These are phyloP conservation scores for Aspergillus costaricaensis DNA, from an alignment of 2,329 filamentous ascomycete genomes.

Conservation along the genomic window DNA sequence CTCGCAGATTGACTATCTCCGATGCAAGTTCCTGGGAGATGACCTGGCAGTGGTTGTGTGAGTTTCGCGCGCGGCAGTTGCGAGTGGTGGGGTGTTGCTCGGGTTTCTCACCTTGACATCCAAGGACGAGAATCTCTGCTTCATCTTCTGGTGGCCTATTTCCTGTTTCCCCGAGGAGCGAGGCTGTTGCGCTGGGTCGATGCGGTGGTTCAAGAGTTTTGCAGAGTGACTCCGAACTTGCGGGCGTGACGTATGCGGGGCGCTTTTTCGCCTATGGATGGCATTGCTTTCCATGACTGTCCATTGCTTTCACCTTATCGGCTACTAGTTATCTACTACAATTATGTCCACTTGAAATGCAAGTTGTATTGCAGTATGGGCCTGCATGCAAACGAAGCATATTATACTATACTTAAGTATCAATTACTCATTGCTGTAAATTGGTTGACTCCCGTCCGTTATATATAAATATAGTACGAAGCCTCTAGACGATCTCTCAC, in stretches of 20 bases:
- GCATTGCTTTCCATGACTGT: conserved; percentile 15
- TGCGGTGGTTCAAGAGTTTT: conserved; percentile 17
- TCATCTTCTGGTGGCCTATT: conserved; percentile 46
- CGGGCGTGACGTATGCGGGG: conserved; percentile 43
- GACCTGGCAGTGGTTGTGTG: conserved; percentile 59
- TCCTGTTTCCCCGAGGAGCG: conserved; percentile 12
- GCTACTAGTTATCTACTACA: neutral
- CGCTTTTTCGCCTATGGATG: conserved; percentile 18
- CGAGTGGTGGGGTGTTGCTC: neutral
- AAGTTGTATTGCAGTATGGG: neutral
- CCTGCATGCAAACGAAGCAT: neutral
- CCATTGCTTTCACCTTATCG: neutral
- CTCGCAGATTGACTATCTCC: conserved; percentile 72
- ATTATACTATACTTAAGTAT: too few relatives aligned
- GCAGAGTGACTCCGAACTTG: conserved; percentile 4
- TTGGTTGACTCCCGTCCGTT: neutral
- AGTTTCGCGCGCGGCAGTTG: neutral
- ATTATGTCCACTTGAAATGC: neutral
- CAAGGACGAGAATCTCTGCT: conserved; percentile 61
- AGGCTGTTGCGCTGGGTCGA: conserved; percentile 12
- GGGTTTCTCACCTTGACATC: conserved; percentile 54
- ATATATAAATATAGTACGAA: neutral
- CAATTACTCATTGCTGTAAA: neutral
- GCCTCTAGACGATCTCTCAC: neutral
- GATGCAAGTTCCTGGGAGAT: conserved; percentile 89